Conservation (phyloP, 306 rosid genomes). For the Inga oerstediana region DNA sequence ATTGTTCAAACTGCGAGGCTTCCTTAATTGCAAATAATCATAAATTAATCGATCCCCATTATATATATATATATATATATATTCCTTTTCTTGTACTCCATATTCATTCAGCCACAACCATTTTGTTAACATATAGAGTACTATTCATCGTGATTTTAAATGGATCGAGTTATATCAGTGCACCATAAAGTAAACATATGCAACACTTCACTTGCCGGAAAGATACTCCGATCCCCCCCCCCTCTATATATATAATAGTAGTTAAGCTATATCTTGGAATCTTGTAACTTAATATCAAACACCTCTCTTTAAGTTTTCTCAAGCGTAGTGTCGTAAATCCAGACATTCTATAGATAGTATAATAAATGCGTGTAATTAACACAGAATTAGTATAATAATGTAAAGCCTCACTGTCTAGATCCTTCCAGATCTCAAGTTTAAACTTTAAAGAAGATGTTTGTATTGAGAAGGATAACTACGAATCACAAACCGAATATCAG, state of each 20-base stretch:
- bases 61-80: too few species aligned
- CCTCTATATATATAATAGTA: neutral
- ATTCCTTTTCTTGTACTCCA: neutral
- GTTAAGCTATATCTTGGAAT: too few species aligned
- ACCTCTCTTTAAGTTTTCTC: too few species aligned
- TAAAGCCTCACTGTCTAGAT: too few species aligned
- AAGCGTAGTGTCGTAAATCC: too few species aligned
- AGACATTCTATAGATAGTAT: too few species aligned
- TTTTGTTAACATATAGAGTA: neutral
- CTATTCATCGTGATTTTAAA: neutral
- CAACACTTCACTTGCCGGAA: neutral
- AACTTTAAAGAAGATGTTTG: too few species aligned
- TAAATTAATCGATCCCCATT: neutral
- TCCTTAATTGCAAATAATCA: neutral
- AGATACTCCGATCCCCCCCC: neutral
- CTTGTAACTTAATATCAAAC: too few species aligned
- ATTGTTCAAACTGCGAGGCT: neutral
- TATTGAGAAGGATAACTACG: accelerated
- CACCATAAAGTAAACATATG: neutral
- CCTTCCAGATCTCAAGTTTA: too few species aligned
- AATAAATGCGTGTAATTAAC: too few species aligned
- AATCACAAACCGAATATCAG: accelerated
- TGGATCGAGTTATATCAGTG: neutral
- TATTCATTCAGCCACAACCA: neutral
- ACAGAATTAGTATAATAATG: too few species aligned